Evolutionary conservation across 169 alveolate genomes (phyloP), one percentile per base, ranked within the genome.

Genomic region (Cryptosporidium ubiquitum): DNA sequence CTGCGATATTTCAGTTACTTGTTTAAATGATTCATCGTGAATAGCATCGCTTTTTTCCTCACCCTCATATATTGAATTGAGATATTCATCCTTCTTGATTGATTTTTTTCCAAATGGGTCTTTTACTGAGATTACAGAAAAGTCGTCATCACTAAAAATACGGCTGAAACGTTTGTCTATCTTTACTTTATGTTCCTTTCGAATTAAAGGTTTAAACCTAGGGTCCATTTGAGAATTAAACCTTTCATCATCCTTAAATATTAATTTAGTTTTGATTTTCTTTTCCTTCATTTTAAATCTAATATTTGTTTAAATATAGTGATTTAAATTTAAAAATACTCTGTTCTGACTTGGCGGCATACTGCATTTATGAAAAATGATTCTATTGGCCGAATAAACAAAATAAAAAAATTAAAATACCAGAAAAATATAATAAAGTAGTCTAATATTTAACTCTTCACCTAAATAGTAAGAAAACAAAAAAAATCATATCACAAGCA

Each of bases 161-260:
- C 91, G 91, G 60, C 86, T 86, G 73, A 95, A 95, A 85, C 97
- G 92, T 35, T 91, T 91, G 71, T 95, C 95, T 26, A 95, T 85
- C 92, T 95, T 93, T 3, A 93, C 93, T 85, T 95, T 93, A 52
- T 91, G 86, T 35, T 91, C 71, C 74, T 92, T 86, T 42, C 91
- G 84, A 33, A 93, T 92, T 61, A 93, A 84, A 49, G 89, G 93
- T 73, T 92, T 92, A 84, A 93, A 95, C 70, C 92, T 91, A 47
- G 96, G 96, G 68, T 95, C 97, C 12, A 4, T 61, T 18, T 29
- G 16, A 20, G 75, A 58, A 47, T 79, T 49, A 60, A 79, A 79
- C 33, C 89, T 58, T 1, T 26, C 74, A 3, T 20, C 40, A 26
- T 26, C 39, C 3, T 69, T 26, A 4, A 26, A 35, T 3, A 14